Evolutionary conservation across 495 filamentous ascomycete species (phyloP).

Genomic region (Neurospora sp.): DNA sequence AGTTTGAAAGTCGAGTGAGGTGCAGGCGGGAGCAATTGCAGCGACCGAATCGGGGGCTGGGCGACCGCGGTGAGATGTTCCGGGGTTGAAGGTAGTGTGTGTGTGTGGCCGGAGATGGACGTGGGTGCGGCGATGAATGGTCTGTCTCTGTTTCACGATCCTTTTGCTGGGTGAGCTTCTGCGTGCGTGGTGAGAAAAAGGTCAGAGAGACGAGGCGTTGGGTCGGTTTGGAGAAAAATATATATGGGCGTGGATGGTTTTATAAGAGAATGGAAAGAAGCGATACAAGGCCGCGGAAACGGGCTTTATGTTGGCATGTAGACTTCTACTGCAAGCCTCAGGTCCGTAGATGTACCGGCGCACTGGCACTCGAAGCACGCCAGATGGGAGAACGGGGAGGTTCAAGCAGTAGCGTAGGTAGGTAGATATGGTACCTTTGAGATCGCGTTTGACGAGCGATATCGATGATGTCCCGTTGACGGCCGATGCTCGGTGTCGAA

Average conservation of each 20-base stretch:
- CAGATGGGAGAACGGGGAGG: background rate
- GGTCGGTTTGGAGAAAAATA: background rate
- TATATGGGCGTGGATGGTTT: background rate
- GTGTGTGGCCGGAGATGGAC: background rate
- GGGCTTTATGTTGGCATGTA: background rate
- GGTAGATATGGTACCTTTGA: background rate
- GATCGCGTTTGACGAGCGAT: background rate
- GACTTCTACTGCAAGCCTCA: background rate
- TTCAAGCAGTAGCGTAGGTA: background rate
- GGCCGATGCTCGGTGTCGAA: background rate
- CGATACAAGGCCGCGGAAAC: background rate
- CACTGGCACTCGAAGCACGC: background rate
- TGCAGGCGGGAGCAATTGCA: background rate
- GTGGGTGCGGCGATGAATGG: background rate
- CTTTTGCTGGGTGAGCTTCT: background rate
- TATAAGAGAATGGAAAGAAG: background rate
- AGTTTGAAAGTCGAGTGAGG: background rate
- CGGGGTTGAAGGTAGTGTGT: background rate
- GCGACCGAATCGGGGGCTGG: slow-evolving; percentile 5
- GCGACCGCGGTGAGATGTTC: slow-evolving; percentile 1
- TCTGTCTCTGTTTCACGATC: background rate
- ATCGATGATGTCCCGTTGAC: background rate
- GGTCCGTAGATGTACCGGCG: background rate
- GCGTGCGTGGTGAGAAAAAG: background rate
- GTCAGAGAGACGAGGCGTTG: background rate